Base-by-base conservation (phyloP, 2,329 filamentous ascomycete species). In the Ceratocystis cubensis region DNA sequence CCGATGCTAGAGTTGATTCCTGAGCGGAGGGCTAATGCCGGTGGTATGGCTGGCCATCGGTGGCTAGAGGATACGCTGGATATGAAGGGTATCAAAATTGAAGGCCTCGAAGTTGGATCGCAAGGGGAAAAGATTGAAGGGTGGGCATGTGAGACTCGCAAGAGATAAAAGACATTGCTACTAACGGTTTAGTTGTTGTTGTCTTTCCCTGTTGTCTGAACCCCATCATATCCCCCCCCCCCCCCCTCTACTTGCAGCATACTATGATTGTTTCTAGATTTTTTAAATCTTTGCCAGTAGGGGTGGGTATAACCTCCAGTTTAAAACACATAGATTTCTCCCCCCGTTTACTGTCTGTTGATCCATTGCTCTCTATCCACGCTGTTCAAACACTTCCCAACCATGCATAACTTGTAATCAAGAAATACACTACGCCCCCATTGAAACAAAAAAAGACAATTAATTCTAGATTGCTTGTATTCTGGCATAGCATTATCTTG, bases 1-100 rank as follows among this genome's bases (percentile, higher is more conserved):
- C 94, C 94, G 0, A 95, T 97, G 91, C 80, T 99, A 48, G 91
- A 96, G 75, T 79, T 99, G 28, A 78, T 91, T 50, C 94, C 94
- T 0, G 90, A 93, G 68, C 89, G 90, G 76, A 82, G 94, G 50
- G 94, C 94, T 10, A 99, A 97, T 74, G 94, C 94, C 0, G 94
- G 94, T 45, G 94, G 94, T 5, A 97, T 97, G 94, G 87, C 89
- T 3, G 87, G 88, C 5, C 91, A 96, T 71, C 75, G 79, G 5
- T 97, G 93, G 83, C 76, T 97, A 70, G 85, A 89, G 69, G 88
- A 91, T 70, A 92, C 92, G 2, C 87, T 88, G 44, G 93, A 92
- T 6, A 97, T 99, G 92, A 87, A 92, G 72, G 83, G 82, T 10
- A 77, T 93, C 66, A 86, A 84, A 74, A 81, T 96, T 69, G 84